These are phyloP conservation scores for Trametes villosa DNA, from an alignment of 768 basidiomycete species.

Conservation along the genomic window DNA sequence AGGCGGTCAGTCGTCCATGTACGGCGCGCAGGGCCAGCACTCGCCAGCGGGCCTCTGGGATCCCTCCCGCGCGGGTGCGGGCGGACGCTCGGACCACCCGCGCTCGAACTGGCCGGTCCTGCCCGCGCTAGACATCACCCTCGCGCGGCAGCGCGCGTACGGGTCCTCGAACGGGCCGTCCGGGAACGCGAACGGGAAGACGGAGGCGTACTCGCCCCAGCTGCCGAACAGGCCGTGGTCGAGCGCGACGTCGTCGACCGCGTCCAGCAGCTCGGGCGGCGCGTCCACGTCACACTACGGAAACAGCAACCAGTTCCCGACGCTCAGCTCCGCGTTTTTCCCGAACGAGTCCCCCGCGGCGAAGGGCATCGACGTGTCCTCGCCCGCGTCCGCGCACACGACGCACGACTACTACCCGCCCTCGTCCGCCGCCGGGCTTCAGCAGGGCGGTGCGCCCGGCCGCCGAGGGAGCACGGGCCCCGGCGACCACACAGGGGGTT, in stretches of 20 bases:
- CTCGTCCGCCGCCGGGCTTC: not conserved
- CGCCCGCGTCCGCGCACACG: conserved; percentile 37
- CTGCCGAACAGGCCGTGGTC: conserved; percentile 31
- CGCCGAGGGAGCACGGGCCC: conserved; percentile 9
- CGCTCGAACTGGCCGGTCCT: conserved; percentile 28
- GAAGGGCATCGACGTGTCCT: conserved; percentile 36
- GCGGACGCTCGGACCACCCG: conserved; percentile 8
- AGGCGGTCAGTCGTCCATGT: not conserved
- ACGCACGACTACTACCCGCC: conserved; percentile 35
- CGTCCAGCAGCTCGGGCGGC: conserved; percentile 26
- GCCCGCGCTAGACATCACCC: conserved; percentile 30
- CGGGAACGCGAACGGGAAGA: conserved; percentile 6
- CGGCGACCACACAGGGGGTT: not conserved
- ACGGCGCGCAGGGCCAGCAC: conserved; percentile 4
- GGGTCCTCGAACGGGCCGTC: not conserved
- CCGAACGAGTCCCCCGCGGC: conserved; percentile 43
- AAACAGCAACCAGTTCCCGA: conserved; percentile 44
- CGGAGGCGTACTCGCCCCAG: conserved; percentile 32
- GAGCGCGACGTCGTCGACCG: conserved; percentile 27
- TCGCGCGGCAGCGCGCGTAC: conserved; percentile 20
- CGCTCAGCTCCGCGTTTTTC: conserved; percentile 61
- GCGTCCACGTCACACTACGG: conserved; percentile 24
- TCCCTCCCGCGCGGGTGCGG: conserved; percentile 1
- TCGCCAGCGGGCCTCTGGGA: conserved; percentile 22
- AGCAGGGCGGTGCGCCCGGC: not conserved